Evolutionary conservation across 1,284 basidiomycete genomes (phyloP), one percentile per base, ranked within the genome.

Genomic region (Mycosarcoma maydis): DNA sequence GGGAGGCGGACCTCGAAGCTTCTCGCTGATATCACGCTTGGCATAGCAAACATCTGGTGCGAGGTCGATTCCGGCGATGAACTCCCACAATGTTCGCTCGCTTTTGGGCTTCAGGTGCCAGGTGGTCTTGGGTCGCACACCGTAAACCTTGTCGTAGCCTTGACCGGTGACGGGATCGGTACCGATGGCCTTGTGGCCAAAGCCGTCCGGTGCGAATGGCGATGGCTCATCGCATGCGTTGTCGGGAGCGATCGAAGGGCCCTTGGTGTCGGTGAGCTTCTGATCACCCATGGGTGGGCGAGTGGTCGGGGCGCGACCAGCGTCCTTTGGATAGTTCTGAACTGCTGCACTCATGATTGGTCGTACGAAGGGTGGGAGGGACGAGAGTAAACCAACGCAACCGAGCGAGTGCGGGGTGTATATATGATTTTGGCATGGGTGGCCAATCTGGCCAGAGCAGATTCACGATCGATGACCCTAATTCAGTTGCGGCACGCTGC

Each of bases 81-180:
- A 76, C 58, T 77, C 76, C 76, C 76, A 77, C 6, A 77, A 40
- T 4, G 50, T 76, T 11, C 65, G 55, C 57, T 73, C 66, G 26
- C 33, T 36, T 7, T 47, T 49, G n/a, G 67, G 71, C 69, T 77
- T 77, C 34, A 77, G 50, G 34, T 76, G 76, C 76, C 76, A 75
- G 9, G 75, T 75, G 14, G 76, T 77, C 64, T 77, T 77, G 45
- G 76, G 76, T 26, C 76, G 52, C 11, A 76, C 69, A 51, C 76
- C 76, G 42, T 77, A 77, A 6, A 77, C 76, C 51, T 76, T 75
- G 69, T 77, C 76, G 42, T 59, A 74, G 2, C 62, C 70, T 23
- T 74, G 39, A 34, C 73, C 75, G 6, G 61, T 69, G 37, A 46
- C 52, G 11, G 65, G 49, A 38, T 75, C 72, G 49, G 54, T 74